Evolutionary conservation across 345 rosid genomes (phyloP).

Genomic region (Lumnitzera racemosa): DNA sequence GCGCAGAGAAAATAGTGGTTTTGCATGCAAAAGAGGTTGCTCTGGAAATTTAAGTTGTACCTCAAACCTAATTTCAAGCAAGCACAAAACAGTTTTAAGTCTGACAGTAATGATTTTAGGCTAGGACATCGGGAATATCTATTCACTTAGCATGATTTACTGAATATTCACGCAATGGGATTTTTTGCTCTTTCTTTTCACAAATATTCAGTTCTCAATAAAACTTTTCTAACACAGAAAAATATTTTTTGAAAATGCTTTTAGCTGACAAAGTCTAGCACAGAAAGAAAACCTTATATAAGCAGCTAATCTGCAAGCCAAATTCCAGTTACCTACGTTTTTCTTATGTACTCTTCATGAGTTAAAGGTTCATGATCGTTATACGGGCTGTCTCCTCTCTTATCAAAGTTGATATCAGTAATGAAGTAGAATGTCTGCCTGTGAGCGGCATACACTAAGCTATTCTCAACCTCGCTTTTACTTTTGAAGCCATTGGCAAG

Average conservation of each 20-base stretch:
- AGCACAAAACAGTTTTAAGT: background rate
- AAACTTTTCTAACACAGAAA: no score
- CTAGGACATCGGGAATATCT: no score
- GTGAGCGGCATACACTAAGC: conserved; percentile 58
- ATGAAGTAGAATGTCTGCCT: conserved; percentile 56
- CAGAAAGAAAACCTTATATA: no score
- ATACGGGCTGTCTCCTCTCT: conserved; percentile 41
- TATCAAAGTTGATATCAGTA: conserved; percentile 29
- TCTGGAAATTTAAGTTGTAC: conserved; percentile 52
- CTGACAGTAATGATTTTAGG: no score
- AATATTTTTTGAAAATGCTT: no score
- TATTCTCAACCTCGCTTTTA: conserved; percentile 52
- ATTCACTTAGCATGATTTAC: no score
- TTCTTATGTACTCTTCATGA: conserved; percentile 37
- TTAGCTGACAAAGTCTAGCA: no score
- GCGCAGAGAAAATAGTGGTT: conserved; percentile 61
- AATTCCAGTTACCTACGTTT: conserved; percentile 39
- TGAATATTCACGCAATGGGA: no score
- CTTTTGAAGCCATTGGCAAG: conserved; percentile 63
- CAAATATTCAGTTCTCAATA: no score
- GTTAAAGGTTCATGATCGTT: conserved; percentile 28
- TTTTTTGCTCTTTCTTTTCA: no score
- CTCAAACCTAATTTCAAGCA: conserved; percentile 43
- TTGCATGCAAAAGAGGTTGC: conserved; percentile 70
- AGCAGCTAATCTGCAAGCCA: background rate